Percentiles rank a stretch among this genome's conserved stretches.
Conservation (phyloP, 805 yeast species). For the Teunomyces tritomae region DNA sequence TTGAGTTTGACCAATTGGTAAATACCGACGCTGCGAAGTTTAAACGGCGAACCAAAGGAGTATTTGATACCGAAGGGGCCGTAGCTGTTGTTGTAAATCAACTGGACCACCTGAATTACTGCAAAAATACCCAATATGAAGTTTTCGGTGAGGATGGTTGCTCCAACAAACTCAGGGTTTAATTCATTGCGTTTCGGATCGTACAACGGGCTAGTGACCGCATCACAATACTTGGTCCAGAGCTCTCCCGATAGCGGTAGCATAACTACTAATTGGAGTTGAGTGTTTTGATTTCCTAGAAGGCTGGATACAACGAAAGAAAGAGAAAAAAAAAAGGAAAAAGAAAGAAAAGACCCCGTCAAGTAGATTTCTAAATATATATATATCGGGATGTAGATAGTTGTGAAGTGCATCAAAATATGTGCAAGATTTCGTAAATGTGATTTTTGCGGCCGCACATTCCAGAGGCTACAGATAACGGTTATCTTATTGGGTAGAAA, state of each 20-base stretch:
- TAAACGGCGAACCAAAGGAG: conserved; percentile 19
- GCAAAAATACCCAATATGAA: conserved; percentile 3
- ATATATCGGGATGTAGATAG: no score
- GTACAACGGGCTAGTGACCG: conserved; percentile 14
- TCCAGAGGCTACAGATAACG: neutral
- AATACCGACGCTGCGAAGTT: conserved; percentile 7
- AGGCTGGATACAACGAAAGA: no score
- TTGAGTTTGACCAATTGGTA: conserved; percentile 7
- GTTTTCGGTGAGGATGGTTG: neutral
- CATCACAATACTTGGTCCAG: conserved; percentile 5
- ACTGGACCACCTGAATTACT: conserved; percentile 3
- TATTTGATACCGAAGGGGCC: conserved; percentile 22
- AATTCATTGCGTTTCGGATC: conserved; percentile 14
- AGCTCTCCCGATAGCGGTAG: neutral
- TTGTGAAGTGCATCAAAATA: no score
- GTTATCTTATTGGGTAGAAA: neutral
- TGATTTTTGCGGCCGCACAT: neutral
- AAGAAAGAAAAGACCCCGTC: no score
- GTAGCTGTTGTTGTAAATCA: conserved; percentile 12
- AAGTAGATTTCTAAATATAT: no score
- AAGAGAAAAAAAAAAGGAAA: no score
- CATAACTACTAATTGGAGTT: no score
- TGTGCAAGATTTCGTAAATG: no score
- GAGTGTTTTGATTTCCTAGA: no score
- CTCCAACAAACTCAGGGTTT: conserved; percentile 18